phyloP scores from a whole-genome alignment of 192 early-diverging fungal species.

The Coemansia sp. region DNA sequence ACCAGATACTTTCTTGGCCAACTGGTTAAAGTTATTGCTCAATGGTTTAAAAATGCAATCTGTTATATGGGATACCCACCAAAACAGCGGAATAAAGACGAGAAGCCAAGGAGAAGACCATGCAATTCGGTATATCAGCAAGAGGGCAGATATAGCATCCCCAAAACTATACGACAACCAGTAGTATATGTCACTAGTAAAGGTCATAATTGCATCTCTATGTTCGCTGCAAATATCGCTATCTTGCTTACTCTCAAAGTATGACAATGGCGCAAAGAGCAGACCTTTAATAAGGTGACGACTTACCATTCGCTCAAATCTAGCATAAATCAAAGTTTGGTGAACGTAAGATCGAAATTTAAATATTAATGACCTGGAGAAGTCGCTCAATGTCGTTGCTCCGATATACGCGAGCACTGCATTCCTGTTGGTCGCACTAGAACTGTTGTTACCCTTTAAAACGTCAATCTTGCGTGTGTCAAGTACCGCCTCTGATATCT shows the following conservation, averaged over 20 bases:
- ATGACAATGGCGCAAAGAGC: neutral
- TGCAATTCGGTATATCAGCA: neutral
- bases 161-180: too few relatives aligned
- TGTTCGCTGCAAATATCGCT: neutral
- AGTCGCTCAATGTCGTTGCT: neutral
- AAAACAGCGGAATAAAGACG: neutral
- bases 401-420: neutral
- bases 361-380: too few relatives aligned
- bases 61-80: neutral
- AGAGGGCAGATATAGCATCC: neutral
- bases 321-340: too few relatives aligned
- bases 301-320: neutral
- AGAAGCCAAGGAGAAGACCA: neutral
- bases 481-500: neutral
- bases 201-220: neutral
- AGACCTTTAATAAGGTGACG: neutral
- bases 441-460: neutral
- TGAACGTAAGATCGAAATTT: too few relatives aligned
- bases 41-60: too few relatives aligned
- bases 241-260: neutral
- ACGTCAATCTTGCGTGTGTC: neutral
- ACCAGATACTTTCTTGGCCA: neutral
- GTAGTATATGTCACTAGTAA: too few relatives aligned
- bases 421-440: neutral
- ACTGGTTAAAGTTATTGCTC: too few relatives aligned